Evolutionary conservation across 441 rosid species (phyloP).

Genomic region (Monsonia emarginata): DNA sequence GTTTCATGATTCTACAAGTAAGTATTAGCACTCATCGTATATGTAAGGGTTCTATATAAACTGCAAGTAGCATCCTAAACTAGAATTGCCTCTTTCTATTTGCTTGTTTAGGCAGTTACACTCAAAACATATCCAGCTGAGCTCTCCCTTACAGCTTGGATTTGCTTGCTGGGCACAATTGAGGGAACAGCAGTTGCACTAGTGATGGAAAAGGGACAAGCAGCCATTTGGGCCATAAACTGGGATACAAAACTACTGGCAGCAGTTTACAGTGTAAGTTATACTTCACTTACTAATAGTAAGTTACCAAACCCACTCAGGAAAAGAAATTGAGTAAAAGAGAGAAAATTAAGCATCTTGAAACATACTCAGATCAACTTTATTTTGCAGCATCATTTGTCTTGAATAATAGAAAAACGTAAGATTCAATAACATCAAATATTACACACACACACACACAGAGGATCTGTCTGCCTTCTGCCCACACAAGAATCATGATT

Average conservation of each 20-base stretch:
- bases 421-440: too few relatives aligned
- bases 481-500: not conserved
- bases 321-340: not conserved
- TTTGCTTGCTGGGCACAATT: constrained; percentile 67
- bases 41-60: not conserved
- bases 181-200: constrained; percentile 50
- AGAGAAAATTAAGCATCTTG: not conserved
- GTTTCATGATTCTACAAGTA: constrained; percentile 72
- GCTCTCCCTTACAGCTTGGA: constrained; percentile 74
- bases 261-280: constrained; percentile 65
- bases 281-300: constrained; percentile 7
- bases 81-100: not conserved
- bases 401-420: not conserved
- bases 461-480: not conserved
- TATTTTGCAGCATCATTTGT: not conserved
- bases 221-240: constrained; percentile 43
- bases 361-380: not conserved
- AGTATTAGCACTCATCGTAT: constrained; percentile 7
- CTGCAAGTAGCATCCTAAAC: not conserved
- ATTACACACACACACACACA: too few relatives aligned
- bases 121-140: constrained; percentile 61
- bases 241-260: constrained; percentile 78
- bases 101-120: constrained; percentile 45
- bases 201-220: constrained; percentile 47
- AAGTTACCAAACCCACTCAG: too few relatives aligned